phyloP scores from a whole-genome alignment of 1,284 basidiomycete genomes.

The Farysia itapuensis region DNA sequence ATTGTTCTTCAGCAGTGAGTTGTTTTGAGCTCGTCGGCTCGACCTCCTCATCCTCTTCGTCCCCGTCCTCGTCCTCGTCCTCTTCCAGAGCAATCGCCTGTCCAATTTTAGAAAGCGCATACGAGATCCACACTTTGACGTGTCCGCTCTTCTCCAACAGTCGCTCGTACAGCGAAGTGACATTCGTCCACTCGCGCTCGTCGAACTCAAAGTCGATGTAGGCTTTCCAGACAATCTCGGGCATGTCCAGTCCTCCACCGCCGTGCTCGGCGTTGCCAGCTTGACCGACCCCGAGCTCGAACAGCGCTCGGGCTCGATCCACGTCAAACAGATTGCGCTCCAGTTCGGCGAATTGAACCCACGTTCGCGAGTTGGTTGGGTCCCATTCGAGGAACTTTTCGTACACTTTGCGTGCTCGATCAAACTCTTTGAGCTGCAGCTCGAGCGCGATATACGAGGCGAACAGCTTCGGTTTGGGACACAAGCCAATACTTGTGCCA shows the following conservation, averaged over 20 bases:
- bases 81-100: conserved; percentile 71
- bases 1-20: conserved; percentile 26
- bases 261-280: conserved; percentile 19
- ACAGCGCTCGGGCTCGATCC: conserved; percentile 87
- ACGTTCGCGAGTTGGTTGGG: conserved; percentile 61
- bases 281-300: conserved; percentile 91
- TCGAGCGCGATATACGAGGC: conserved; percentile 55
- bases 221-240: conserved; percentile 79
- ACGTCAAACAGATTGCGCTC: conserved; percentile 90
- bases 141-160: conserved; percentile 84
- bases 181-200: conserved; percentile 84
- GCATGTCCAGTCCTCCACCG: conserved; percentile 80
- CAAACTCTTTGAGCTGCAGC: conserved; percentile 71
- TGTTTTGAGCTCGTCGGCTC: conserved; percentile 4
- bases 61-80: conserved; percentile 67
- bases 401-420: conserved; percentile 86
- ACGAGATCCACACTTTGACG: conserved; percentile 69
- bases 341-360: conserved; percentile 96
- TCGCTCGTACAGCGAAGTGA: conserved; percentile 85
- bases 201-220: conserved; percentile 97
- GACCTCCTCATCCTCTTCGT: conserved; percentile 68
- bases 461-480: conserved; percentile 76
- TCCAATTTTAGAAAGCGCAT: conserved; percentile 61
- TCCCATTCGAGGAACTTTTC: conserved; percentile 75
- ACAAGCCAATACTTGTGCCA: conserved; percentile 89